Percentiles rank a stretch among this genome's conserved stretches.
These are phyloP conservation scores for Cornus suecica DNA, from an alignment of 148 eudicot species.

Conservation along the genomic window DNA sequence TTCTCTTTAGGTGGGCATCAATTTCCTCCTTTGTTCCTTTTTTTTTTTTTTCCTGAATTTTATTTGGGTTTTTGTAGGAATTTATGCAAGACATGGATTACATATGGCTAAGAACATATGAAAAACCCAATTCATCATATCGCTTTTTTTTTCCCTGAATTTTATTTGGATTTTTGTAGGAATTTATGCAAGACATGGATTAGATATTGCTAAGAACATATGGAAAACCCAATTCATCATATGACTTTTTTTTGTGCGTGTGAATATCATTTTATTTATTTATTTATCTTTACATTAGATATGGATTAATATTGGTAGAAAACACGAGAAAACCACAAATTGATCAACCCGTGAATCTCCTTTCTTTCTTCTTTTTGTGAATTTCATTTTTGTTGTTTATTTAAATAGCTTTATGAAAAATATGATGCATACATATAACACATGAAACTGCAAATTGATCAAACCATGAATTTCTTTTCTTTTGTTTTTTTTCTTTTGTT, in stretches of 20 bases:
- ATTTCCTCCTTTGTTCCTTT: not conserved
- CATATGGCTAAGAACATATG: not conserved
- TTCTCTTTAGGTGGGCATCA: constrained; percentile 27
- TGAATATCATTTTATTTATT: too few relatives aligned
- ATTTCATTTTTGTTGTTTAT: not conserved
- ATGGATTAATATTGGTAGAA: too few relatives aligned
- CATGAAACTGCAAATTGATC: too few relatives aligned
- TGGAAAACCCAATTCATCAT: too few relatives aligned
- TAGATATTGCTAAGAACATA: too few relatives aligned
- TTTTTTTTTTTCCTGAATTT: not conserved
- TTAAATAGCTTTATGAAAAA: too few relatives aligned
- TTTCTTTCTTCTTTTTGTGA: not conserved
- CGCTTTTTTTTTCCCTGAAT: not conserved
- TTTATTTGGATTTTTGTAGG: not conserved
- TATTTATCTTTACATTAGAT: too few relatives aligned
- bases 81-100: not conserved
- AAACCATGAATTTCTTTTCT: too few relatives aligned
- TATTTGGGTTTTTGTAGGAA: not conserved
- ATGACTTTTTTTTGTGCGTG: too few relatives aligned
- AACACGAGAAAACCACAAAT: not conserved
- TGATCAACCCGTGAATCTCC: not conserved
- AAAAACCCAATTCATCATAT: not conserved
- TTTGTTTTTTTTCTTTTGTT: too few relatives aligned
- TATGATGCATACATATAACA: too few relatives aligned
- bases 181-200: not conserved